These are phyloP conservation scores for Hortiboletus flavorubellus DNA, from an alignment of 768 basidiomycete genomes.

Conservation along the genomic window DNA sequence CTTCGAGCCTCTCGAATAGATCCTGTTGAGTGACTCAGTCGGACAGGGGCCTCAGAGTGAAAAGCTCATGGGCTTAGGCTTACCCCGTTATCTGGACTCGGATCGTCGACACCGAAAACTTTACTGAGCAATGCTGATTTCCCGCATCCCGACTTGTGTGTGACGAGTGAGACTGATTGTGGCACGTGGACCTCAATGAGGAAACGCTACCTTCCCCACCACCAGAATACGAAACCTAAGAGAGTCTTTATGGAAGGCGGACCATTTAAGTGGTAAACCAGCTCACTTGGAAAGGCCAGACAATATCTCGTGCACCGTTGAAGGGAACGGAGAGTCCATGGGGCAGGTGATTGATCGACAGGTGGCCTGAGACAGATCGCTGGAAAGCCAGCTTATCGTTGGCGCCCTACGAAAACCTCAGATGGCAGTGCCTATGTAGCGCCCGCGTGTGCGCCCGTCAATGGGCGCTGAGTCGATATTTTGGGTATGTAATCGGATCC, in stretches of 20 bases:
- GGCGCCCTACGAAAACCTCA: background rate
- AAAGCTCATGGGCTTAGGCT: background rate
- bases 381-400: no score
- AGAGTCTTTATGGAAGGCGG: background rate
- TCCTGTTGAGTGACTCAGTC: background rate
- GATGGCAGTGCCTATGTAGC: no score
- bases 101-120: slow-evolving; percentile 4
- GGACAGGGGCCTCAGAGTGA: background rate
- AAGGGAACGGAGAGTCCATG: background rate
- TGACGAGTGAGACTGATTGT: background rate
- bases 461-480: no score
- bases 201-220: slow-evolving; percentile 1
- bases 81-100: background rate
- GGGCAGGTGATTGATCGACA: background rate
- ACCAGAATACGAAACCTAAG: slow-evolving; percentile 3
- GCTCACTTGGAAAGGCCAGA: background rate
- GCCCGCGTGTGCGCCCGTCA: no score
- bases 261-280: background rate
- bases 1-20: background rate
- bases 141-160: slow-evolving; percentile 1
- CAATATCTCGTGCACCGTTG: background rate
- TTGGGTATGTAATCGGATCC: no score
- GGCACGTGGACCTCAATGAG: background rate
- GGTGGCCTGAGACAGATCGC: no score
- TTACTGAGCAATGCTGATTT: slow-evolving; percentile 1